A percentile compares a stretch with the other conserved stretches of the same genome.
Evolutionary conservation across 331 rosid species (phyloP).

Genomic region (Telfairia occidentalis): DNA sequence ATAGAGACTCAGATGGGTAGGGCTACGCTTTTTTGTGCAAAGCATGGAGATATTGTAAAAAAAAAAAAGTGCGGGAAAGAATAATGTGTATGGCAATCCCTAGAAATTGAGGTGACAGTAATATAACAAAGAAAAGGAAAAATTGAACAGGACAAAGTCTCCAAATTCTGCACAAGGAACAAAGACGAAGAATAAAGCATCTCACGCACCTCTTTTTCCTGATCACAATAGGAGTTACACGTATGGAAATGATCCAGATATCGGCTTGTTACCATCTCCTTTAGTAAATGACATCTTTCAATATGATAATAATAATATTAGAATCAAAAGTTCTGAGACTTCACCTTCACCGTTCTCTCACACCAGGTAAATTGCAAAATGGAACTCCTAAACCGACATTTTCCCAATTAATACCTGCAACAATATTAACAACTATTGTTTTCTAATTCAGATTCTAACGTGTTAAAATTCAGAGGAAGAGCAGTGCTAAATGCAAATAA

Average conservation of each 20-base stretch:
- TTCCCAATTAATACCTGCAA: neutral
- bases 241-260: neutral
- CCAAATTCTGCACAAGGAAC: neutral
- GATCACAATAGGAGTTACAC: neutral
- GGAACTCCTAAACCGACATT: neutral
- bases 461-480: neutral
- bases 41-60: neutral
- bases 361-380: neutral
- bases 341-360: neutral
- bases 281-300: neutral
- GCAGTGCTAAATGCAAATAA: neutral
- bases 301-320: neutral
- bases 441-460: neutral
- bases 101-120: neutral
- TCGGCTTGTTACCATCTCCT: neutral
- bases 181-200: neutral
- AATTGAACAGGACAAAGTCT: constrained; percentile 7
- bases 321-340: constrained; percentile 3
- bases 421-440: neutral
- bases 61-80: neutral
- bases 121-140: neutral
- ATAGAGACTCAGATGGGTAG: constrained; percentile 7
- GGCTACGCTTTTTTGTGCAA: neutral
- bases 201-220: constrained; percentile 6
- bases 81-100: constrained; percentile 10